Base-by-base conservation (phyloP, 768 basidiomycete species). In the Guyanaporus albipodus region DNA sequence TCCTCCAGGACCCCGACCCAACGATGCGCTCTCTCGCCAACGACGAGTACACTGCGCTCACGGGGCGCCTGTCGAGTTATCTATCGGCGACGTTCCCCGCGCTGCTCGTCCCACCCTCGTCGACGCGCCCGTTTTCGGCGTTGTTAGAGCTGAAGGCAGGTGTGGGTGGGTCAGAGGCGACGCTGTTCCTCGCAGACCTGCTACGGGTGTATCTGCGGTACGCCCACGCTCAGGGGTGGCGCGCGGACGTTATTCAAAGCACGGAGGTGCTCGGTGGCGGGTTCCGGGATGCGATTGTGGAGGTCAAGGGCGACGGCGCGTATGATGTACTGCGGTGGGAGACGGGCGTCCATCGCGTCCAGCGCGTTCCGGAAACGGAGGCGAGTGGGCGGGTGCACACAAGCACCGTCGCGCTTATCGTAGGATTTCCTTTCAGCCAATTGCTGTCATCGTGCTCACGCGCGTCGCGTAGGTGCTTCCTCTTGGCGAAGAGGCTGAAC, bases 261-360 rank as follows among this genome's bases (percentile, higher is more conserved):
- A 82, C 77, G 47, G 75, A 78, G 41, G 69, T 72, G 15, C 77
- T 83, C 24, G 67, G 68, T 6, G 82, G 82, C n/a, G 87, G 89
- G 1, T 68, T 82, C 38, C 86, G 83, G 54, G 88, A 91, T 47
- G 90, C 85, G 6, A 78, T 87, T 17, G 65, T 92, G 8, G 91
- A 94, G 59, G 70, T 94, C 11, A 83, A 83, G 49, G 90, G 91
- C 0, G 68, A 76, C 2, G 85, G 87, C 0, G 83, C 81, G 9
- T 97, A 88, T 56, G 93, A 93, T 48, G 66, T 72, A 1, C 63
- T 98, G 43, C 71, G 83, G 29, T 93, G 86, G 83, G 96, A 99
- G 66, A 92, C 87, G 49, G 96, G 96, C 3, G 92, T 99, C 0
- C 96, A 98, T 69, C 76, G 96, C 3, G 92, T 99, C 0, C 95